phyloP scores from a whole-genome alignment of 257 asterid species.

The Petrea volubilis region DNA sequence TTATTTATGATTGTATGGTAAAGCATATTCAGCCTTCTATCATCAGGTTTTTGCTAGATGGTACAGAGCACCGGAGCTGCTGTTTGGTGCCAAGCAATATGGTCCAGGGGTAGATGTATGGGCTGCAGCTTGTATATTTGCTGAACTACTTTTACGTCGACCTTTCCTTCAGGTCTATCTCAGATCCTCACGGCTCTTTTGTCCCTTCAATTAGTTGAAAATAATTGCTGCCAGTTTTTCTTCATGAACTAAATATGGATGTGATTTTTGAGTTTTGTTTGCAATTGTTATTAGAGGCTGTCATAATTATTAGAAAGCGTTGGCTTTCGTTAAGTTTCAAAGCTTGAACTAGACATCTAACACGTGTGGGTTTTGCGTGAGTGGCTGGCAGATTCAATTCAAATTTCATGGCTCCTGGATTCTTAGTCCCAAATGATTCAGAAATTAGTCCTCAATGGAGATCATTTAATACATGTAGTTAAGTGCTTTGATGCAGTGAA shows the following conservation, averaged over 20 bases:
- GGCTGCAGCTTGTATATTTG: constrained; percentile 99
- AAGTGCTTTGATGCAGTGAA: not conserved
- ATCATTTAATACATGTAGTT: not conserved
- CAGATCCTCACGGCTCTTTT: constrained; percentile 9
- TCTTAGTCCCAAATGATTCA: not conserved
- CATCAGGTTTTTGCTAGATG: constrained; percentile 94
- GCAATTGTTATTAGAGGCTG: not conserved
- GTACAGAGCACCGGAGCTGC: constrained; percentile 97
- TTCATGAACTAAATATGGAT: not conserved
- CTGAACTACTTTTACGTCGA: constrained; percentile 88
- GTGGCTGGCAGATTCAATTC: not conserved
- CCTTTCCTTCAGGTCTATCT: constrained; percentile 87
- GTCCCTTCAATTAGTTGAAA: not conserved
- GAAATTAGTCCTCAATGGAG: not conserved
- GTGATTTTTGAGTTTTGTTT: not conserved
- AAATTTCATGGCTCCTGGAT: not conserved
- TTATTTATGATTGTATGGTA: not conserved
- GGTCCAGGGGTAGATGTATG: constrained; percentile 99
- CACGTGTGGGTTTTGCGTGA: not conserved
- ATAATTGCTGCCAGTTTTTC: not conserved
- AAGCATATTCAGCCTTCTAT: constrained; percentile 23
- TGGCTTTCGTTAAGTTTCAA: not conserved
- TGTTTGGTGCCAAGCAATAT: constrained; percentile 97
- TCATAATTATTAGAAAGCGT: not conserved
- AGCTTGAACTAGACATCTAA: not conserved